These are phyloP conservation scores for Hura crepitans DNA, from an alignment of 441 rosid genomes.

Conservation along the genomic window DNA sequence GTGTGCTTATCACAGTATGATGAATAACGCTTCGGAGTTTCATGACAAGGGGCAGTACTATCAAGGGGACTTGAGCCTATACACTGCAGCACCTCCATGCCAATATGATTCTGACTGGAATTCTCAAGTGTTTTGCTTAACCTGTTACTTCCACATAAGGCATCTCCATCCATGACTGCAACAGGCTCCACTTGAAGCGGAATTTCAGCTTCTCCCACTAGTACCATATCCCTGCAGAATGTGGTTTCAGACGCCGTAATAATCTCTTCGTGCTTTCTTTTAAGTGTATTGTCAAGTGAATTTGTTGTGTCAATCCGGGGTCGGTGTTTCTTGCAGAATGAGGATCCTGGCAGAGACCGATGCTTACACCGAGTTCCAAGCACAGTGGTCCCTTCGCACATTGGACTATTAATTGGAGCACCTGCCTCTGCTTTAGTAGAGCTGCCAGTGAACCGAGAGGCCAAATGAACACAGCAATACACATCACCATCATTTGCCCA, in stretches of 20 bases:
- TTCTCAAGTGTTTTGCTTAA: slow-evolving; percentile 43
- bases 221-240: slow-evolving; percentile 47
- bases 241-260: slow-evolving; percentile 38
- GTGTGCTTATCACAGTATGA: slow-evolving; percentile 88
- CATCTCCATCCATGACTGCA: slow-evolving; percentile 35
- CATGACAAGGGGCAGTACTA: slow-evolving; percentile 51
- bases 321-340: slow-evolving; percentile 89
- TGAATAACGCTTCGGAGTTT: slow-evolving; percentile 63
- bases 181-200: slow-evolving; percentile 49
- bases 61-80: slow-evolving; percentile 56
- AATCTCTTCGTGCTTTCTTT: slow-evolving; percentile 54
- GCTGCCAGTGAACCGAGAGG: slow-evolving; percentile 78
- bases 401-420: slow-evolving; percentile 50
- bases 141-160: slow-evolving; percentile 31
- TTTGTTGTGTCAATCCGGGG: slow-evolving; percentile 46
- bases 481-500: slow-evolving; percentile 98
- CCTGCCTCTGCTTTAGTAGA: slow-evolving; percentile 51
- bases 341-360: slow-evolving; percentile 75
- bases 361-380: slow-evolving; percentile 96
- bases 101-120: slow-evolving; percentile 36
- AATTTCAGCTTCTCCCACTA: slow-evolving; percentile 45
- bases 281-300: slow-evolving; percentile 39
- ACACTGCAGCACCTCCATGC: slow-evolving; percentile 42
- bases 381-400: slow-evolving; percentile 96
- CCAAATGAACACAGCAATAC: slow-evolving; percentile 95